Conservation (phyloP, 306 rosid species). For the Gillenia trifoliata region DNA sequence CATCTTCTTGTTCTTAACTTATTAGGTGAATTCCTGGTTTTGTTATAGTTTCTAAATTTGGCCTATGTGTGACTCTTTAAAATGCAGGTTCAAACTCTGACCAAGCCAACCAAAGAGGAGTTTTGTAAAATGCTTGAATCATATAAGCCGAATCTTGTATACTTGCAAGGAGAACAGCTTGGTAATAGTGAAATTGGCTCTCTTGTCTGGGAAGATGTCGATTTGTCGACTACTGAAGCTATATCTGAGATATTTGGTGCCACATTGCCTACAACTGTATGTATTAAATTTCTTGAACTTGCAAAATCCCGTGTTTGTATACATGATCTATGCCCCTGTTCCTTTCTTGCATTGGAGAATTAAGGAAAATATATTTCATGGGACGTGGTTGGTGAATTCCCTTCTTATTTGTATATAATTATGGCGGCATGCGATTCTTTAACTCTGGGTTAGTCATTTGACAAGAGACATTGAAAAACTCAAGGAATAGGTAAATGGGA, state of each 20-base stretch:
- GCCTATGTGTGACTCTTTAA: not conserved
- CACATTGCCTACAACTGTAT: constrained; percentile 76
- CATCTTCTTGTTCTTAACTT: not conserved
- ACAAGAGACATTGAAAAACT: constrained; percentile 1
- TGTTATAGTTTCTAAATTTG: not conserved
- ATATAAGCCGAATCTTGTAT: constrained; percentile 70
- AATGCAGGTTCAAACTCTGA: constrained; percentile 76
- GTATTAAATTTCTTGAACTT: constrained; percentile 26
- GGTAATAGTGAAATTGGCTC: constrained; percentile 67
- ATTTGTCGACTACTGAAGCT: constrained; percentile 53
- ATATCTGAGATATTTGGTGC: constrained; percentile 59
- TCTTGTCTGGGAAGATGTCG: constrained; percentile 70
- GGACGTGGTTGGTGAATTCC: not conserved
- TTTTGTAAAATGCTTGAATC: constrained; percentile 59
- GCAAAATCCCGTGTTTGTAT: not conserved
- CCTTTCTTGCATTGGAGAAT: not conserved
- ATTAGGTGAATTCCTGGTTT: not conserved
- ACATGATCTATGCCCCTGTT: not conserved
- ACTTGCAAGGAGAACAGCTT: constrained; percentile 84
- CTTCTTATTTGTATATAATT: not conserved
- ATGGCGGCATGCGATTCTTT: not conserved
- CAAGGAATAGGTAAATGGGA: not conserved
- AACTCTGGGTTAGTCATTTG: constrained; percentile 9
- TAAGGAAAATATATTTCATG: not conserved
- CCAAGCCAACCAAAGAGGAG: constrained; percentile 71